phyloP scores from a whole-genome alignment of 192 early-diverging fungal species.

The Chytriomyces sp. region DNA sequence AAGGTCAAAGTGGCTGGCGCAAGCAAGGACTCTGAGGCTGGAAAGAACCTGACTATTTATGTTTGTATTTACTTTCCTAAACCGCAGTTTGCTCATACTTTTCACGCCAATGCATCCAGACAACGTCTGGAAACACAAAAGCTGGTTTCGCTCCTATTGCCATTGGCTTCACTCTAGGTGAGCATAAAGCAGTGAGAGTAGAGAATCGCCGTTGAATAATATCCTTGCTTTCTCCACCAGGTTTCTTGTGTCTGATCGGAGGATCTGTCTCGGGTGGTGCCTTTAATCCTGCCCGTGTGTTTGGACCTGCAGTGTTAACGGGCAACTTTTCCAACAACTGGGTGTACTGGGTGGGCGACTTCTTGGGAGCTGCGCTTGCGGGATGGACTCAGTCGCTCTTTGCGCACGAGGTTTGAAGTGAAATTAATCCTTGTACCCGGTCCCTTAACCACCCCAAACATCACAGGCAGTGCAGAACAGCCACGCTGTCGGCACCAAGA shows the following conservation, averaged over 20 bases:
- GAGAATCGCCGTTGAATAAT: slow-evolving; percentile 33
- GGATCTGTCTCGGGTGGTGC: slow-evolving; percentile 63
- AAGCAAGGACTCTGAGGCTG: slow-evolving; percentile 42
- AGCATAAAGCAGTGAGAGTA: slow-evolving; percentile 35
- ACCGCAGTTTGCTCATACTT: not conserved
- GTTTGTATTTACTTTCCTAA: slow-evolving; percentile 35
- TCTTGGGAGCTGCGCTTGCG: slow-evolving; percentile 59
- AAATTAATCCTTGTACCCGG: not conserved
- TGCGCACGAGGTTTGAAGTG: slow-evolving; percentile 56
- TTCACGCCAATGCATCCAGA: slow-evolving; percentile 31
- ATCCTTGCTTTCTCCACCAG: not conserved
- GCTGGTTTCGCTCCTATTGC: slow-evolving; percentile 68
- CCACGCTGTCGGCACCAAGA: slow-evolving; percentile 33
- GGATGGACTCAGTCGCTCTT: slow-evolving; percentile 60
- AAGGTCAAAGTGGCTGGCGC: slow-evolving; percentile 47
- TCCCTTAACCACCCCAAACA: not conserved
- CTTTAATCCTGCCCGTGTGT: slow-evolving; percentile 67
- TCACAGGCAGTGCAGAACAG: slow-evolving; percentile 37
- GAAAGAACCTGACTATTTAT: slow-evolving; percentile 67
- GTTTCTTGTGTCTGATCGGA: slow-evolving; percentile 57
- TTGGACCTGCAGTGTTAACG: slow-evolving; percentile 60
- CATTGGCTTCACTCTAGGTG: slow-evolving; percentile 62
- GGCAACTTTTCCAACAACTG: slow-evolving; percentile 63
- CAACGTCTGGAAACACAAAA: slow-evolving; percentile 68
- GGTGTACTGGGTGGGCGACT: slow-evolving; percentile 65